A percentile compares a stretch with the other conserved stretches of the same genome.
phyloP scores from a whole-genome alignment of 2,329 filamentous ascomycete genomes.

The Sphaerulina vaccinii region DNA sequence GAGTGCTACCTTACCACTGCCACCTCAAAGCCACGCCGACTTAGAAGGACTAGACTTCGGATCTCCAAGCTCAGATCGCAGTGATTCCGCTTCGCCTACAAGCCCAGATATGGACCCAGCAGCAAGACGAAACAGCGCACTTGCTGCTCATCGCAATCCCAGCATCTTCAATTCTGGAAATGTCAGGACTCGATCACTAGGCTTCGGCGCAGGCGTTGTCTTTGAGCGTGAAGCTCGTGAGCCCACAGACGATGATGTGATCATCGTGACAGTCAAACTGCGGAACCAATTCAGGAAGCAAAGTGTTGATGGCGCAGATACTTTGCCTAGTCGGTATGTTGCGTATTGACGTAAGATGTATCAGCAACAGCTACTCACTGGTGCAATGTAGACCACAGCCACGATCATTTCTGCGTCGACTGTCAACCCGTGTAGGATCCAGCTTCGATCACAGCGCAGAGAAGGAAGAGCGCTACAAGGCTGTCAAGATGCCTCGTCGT shows the following conservation, averaged over 20 bases:
- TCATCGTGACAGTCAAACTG: slow-evolving; percentile 31
- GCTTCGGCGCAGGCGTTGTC: slow-evolving; percentile 23
- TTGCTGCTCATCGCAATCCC: slow-evolving; percentile 18
- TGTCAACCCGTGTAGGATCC: slow-evolving; percentile 28
- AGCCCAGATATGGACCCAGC: slow-evolving; percentile 6
- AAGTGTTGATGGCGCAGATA: slow-evolving; percentile 20
- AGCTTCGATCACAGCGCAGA: slow-evolving; percentile 16
- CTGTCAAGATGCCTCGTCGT: slow-evolving; percentile 34
- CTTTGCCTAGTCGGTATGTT: slow-evolving; percentile 25
- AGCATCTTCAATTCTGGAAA: slow-evolving; percentile 8
- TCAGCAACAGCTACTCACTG: neutral
- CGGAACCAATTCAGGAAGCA: slow-evolving; percentile 20
- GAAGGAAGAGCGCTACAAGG: slow-evolving; percentile 30
- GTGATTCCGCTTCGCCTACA: slow-evolving; percentile 8
- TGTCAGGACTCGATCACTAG: slow-evolving; percentile 12
- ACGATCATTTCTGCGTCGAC: slow-evolving; percentile 30
- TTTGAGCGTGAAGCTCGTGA: slow-evolving; percentile 22
- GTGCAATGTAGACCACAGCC: slow-evolving; percentile 22
- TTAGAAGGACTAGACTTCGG: slow-evolving; percentile 10
- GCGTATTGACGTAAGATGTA: neutral
- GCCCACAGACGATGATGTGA: slow-evolving; percentile 30
- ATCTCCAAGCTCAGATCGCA: neutral
- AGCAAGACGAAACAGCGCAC: slow-evolving; percentile 15
- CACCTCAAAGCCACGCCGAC: slow-evolving; percentile 2
- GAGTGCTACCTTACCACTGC: slow-evolving; percentile 5